Evolutionary conservation across 2,329 filamentous ascomycete species (phyloP), one percentile per base, ranked within the genome.

Genomic region (Colletotrichum phormii): DNA sequence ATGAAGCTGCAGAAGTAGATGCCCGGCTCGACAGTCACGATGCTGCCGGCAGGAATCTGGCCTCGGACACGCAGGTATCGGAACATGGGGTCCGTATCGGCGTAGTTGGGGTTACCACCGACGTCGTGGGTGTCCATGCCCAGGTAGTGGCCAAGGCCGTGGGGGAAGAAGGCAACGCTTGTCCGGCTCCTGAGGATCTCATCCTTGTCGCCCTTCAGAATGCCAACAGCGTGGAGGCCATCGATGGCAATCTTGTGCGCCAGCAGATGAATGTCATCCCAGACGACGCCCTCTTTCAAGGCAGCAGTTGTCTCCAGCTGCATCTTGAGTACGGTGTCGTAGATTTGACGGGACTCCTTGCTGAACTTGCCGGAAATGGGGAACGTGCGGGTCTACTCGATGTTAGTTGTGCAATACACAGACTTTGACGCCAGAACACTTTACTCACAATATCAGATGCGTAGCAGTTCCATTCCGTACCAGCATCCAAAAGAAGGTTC

Each of bases 21-120:
- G 60, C 97, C 97, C 13, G 97, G 97, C 85, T 99, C 97, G 51
- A 98, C 96, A 0, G 97, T 99, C 65, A 99, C 92, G 29, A 99
- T 94, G 62, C 92, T 92, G 8, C 74, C 93, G 0, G 91, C 92
- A 0, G 95, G 94, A 60, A 98, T 82, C 26, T 84, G 88, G 13
- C 94, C 92, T 65, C 97, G 87, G 51, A 97, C 92, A 57, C 97
- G 88, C 73, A 99, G 85, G 80, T 98, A 98, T 65, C 91, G 89
- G 84, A 98, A 98, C 88, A 98, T 90, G 46, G 89, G 86, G 80
- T 99, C 95, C 72, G 89, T 85, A 80, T 99, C 97, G 9, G 86
- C 86, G 77, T 94, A 94, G 82, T 95, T 93, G 46, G 93, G 87
- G 80, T 95, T 91, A 26, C 94, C 94, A 73, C 93, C 93, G 0